phyloP scores from a whole-genome alignment of 2,329 filamentous ascomycete species.

The Colletotrichum truncatum region DNA sequence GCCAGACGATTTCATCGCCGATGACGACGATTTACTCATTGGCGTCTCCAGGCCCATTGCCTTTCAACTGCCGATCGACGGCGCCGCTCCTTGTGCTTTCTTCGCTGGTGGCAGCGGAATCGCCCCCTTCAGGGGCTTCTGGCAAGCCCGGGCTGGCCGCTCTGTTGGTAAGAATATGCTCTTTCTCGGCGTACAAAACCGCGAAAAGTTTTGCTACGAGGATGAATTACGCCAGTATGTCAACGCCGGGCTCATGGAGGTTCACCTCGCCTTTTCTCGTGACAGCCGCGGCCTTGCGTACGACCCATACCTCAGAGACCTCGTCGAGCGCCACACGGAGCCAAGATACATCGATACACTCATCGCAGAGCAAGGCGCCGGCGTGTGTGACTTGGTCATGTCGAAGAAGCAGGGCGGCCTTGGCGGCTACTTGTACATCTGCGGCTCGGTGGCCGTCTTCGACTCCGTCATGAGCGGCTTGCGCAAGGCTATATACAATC shows the following conservation, averaged over 20 bases:
- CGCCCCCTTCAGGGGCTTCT: conserved; percentile 63
- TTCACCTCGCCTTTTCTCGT: conserved; percentile 61
- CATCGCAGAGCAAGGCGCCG: conserved; percentile 59
- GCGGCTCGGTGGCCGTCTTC: conserved; percentile 46
- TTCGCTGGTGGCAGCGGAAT: conserved; percentile 65
- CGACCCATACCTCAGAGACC: conserved; percentile 54
- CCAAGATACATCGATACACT: conserved; percentile 62
- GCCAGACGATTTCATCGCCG: conserved; percentile 50
- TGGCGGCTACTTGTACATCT: conserved; percentile 37
- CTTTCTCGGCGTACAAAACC: conserved; percentile 61
- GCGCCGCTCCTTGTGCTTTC: conserved; percentile 59
- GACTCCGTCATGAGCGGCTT: conserved; percentile 66
- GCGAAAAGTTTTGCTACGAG: conserved; percentile 62
- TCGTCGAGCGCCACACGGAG: conserved; percentile 58
- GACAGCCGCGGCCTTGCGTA: conserved; percentile 57
- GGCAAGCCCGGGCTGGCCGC: conserved; percentile 49
- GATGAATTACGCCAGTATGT: conserved; percentile 56
- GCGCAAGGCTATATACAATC: conserved; percentile 62
- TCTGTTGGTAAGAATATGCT: conserved; percentile 56
- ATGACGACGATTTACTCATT: conserved; percentile 59
- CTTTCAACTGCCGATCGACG: conserved; percentile 61
- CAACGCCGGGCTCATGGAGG: conserved; percentile 58
- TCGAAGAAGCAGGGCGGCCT: conserved; percentile 63
- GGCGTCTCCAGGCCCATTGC: conserved; percentile 60
- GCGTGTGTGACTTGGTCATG: conserved; percentile 64